Evolutionary conservation across 305 asterid genomes (phyloP).

Genomic region (Andrographis paniculata): DNA sequence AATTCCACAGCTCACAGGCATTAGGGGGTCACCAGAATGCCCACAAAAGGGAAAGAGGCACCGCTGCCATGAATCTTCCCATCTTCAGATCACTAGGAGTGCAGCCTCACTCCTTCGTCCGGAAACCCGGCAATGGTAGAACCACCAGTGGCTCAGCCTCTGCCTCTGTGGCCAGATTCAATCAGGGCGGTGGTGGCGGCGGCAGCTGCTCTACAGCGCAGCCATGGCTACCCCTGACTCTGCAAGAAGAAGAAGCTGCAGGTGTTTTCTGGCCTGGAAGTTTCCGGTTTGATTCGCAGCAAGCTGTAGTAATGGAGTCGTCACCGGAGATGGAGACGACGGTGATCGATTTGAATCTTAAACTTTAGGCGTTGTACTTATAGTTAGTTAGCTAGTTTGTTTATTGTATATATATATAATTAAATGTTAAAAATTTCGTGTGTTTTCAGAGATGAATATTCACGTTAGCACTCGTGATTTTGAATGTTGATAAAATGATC

Average conservation of each 20-base stretch:
- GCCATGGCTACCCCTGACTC: constrained; percentile 26
- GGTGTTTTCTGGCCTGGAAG: constrained; percentile 81
- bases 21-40: constrained; percentile 95
- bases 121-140: constrained; percentile 39
- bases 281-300: constrained; percentile 47
- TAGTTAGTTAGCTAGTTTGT: too few relatives aligned
- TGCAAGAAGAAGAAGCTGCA: constrained; percentile 23
- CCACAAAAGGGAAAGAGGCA: constrained; percentile 85
- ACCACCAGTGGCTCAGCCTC: background rate
- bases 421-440: too few relatives aligned
- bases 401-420: too few relatives aligned
- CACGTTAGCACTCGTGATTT: too few relatives aligned
- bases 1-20: constrained; percentile 85
- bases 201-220: too few relatives aligned
- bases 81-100: constrained; percentile 72
- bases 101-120: constrained; percentile 55
- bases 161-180: too few relatives aligned
- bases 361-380: too few relatives aligned
- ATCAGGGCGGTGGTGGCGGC: too few relatives aligned
- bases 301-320: constrained; percentile 27
- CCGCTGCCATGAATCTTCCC: constrained; percentile 34
- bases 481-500: too few relatives aligned
- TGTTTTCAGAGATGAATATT: too few relatives aligned
- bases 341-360: constrained; percentile 61
- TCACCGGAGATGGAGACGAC: constrained; percentile 25